Evolutionary conservation across 805 yeast genomes (phyloP).

Genomic region (Kregervanrija fluxuum): DNA sequence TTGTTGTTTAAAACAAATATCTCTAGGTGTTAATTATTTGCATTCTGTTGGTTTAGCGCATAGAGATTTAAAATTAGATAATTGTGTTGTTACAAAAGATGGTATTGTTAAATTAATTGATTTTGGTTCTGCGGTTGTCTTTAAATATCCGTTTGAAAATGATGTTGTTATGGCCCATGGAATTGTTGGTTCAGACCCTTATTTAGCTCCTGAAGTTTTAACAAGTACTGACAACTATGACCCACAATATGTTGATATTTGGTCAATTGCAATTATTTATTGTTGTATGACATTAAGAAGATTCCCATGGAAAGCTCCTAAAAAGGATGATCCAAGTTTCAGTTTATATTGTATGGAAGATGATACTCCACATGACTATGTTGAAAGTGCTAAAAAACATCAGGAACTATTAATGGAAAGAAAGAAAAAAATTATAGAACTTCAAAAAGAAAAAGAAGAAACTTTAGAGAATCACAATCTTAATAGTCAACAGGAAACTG

Average conservation of each 20-base stretch:
- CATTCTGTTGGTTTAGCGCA: slow-evolving; percentile 79
- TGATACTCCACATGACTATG: slow-evolving; percentile 72
- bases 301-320: slow-evolving; percentile 86
- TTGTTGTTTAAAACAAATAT: slow-evolving; percentile 71
- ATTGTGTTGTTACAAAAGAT: slow-evolving; percentile 67
- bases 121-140: slow-evolving; percentile 80
- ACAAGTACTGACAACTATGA: slow-evolving; percentile 49
- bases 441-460: slow-evolving; percentile 18
- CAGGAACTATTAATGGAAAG: slow-evolving; percentile 54
- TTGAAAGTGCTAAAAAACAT: slow-evolving; percentile 65
- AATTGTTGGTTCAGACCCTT: slow-evolving; percentile 81
- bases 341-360: slow-evolving; percentile 57
- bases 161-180: slow-evolving; percentile 59
- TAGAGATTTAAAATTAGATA: slow-evolving; percentile 75
- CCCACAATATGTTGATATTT: slow-evolving; percentile 72
- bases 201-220: slow-evolving; percentile 77
- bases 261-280: slow-evolving; percentile 80
- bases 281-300: slow-evolving; percentile 83
- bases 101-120: slow-evolving; percentile 77
- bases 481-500: slow-evolving; percentile 2
- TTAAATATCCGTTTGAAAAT: slow-evolving; percentile 66
- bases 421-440: slow-evolving; percentile 37
- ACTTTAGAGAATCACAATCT: slow-evolving; percentile 3
- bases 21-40: slow-evolving; percentile 64
- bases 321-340: slow-evolving; percentile 61